Evolutionary conservation across 305 asterid genomes (phyloP).

Genomic region (Stenogyne calaminthoides): DNA sequence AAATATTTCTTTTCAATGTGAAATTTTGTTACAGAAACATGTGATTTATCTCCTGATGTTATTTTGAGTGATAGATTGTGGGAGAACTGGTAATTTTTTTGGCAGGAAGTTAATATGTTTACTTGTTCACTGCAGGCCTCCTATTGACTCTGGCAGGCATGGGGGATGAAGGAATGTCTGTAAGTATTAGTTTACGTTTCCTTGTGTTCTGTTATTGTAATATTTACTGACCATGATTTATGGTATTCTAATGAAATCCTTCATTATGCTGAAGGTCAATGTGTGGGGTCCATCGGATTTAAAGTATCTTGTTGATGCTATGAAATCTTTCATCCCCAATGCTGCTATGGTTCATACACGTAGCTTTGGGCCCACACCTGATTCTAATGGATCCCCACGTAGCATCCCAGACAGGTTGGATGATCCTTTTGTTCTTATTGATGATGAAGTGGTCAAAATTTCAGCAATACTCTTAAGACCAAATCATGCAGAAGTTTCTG

Average conservation of each 20-base stretch:
- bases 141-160: conserved; percentile 84
- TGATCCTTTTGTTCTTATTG: conserved; percentile 64
- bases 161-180: conserved; percentile 85
- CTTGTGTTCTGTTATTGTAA: not conserved
- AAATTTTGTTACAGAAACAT: not conserved
- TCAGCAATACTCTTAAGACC: conserved; percentile 82
- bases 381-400: conserved; percentile 42
- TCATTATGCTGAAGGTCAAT: conserved; percentile 62
- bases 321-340: conserved; percentile 82
- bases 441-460: conserved; percentile 84
- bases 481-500: conserved; percentile 36
- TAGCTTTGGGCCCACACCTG: conserved; percentile 68
- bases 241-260: conserved; percentile 11
- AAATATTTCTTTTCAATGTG: not conserved
- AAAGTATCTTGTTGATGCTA: conserved; percentile 76
- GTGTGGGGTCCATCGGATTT: conserved; percentile 95
- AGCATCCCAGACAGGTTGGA: conserved; percentile 31
- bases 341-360: conserved; percentile 82
- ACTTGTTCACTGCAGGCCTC: conserved; percentile 57
- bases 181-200: conserved; percentile 42
- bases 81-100: not conserved
- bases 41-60: not conserved
- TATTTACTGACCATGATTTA: conserved; percentile 8
- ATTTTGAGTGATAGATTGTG: not conserved
- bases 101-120: not conserved